A percentile compares a stretch with the other conserved stretches of the same genome.
Conservation (phyloP, 768 basidiomycete species). For the Lanmaoa pseudosensibilis region DNA sequence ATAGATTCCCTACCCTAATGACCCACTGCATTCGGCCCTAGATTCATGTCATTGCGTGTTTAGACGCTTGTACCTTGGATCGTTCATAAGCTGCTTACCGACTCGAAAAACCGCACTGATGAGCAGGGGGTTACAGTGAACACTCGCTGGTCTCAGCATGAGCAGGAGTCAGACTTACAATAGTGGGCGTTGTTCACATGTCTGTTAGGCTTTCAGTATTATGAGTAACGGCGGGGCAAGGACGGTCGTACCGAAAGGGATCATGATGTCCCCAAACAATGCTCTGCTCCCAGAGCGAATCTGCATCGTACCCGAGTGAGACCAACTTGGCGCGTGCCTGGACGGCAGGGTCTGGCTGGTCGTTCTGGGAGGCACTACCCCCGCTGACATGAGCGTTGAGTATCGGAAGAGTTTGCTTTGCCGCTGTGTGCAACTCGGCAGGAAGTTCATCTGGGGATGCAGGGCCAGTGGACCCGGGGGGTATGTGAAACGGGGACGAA, state of each 20-base stretch:
- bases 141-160: neutral
- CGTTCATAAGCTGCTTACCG: constrained; percentile 39
- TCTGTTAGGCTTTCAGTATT: constrained; percentile 35
- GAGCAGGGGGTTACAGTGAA: neutral
- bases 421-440: neutral
- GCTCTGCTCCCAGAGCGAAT: constrained; percentile 74
- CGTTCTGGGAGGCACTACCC: neutral
- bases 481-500: constrained; percentile 62
- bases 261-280: constrained; percentile 84
- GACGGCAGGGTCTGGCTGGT: constrained; percentile 16
- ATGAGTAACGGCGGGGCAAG: neutral
- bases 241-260: constrained; percentile 57
- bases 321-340: constrained; percentile 46
- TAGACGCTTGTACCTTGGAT: neutral
- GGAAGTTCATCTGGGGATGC: constrained; percentile 51
- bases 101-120: constrained; percentile 69
- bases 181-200: constrained; percentile 81
- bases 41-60: neutral
- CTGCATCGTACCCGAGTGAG: constrained; percentile 55
- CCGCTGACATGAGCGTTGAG: neutral
- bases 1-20: constrained; percentile 50
- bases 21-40: constrained; percentile 75
- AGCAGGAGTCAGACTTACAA: constrained; percentile 38
- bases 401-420: constrained; percentile 5
- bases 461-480: constrained; percentile 60